Conservation (phyloP, 192 early-diverging fungal species). For the Backusella westeae region DNA sequence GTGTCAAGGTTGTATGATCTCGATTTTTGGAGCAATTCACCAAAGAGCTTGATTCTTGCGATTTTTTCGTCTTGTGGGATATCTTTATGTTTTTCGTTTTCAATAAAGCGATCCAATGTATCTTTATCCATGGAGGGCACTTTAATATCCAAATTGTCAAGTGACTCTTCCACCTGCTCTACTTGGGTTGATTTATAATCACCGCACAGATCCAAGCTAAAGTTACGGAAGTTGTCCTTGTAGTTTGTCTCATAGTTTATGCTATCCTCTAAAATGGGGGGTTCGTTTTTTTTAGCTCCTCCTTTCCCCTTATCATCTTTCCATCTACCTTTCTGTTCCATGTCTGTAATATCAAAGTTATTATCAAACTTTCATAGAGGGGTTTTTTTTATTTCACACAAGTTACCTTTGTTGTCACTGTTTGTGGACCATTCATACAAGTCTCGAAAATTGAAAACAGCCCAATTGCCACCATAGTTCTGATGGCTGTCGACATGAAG, state of each 20-base stretch:
- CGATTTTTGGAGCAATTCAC: constrained; percentile 41
- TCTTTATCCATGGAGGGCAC: constrained; percentile 26
- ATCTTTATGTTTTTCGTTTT: constrained; percentile 1
- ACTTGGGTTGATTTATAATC: neutral
- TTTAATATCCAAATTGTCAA: constrained; percentile 33
- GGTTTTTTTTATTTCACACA: neutral
- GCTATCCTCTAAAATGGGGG: neutral
- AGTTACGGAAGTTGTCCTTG: neutral
- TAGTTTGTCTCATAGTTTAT: neutral
- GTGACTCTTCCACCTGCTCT: neutral
- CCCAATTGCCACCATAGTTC: constrained; percentile 76
- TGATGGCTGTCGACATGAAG: constrained; percentile 79
- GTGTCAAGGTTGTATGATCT: constrained; percentile 70
- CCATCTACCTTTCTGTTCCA: neutral
- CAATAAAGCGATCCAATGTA: constrained; percentile 32
- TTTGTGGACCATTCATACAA: constrained; percentile 40
- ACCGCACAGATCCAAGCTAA: neutral
- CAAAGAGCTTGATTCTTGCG: constrained; percentile 31
- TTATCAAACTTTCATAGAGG: neutral
- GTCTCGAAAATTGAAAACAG: constrained; percentile 54
- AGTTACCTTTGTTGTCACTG: constrained; percentile 11
- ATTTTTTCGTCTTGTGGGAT: constrained; percentile 8
- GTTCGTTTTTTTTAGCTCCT: too few species aligned
- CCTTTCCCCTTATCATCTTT: neutral
- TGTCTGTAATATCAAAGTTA: neutral